Evolutionary conservation across 805 yeast species (phyloP), one percentile per base, ranked within the genome.

Genomic region (Wickerhamiella occidentalis): DNA sequence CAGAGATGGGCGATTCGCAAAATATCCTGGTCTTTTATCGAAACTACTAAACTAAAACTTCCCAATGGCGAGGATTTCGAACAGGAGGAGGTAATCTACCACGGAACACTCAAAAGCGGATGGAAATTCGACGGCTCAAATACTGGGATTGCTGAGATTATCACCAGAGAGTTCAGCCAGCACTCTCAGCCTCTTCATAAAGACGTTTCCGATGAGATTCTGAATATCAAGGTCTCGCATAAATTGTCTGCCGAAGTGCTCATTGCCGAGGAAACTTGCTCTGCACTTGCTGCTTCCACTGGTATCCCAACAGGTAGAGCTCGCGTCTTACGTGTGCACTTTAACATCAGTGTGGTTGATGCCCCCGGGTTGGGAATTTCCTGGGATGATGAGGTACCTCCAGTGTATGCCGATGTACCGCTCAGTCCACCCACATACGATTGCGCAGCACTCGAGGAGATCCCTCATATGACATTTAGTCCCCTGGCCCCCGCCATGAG

Each of bases 351-450:
- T 2, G 66, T 92, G 19, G 83, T 95, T 2, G 97, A 88, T 62
- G 72, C 97, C 52, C 82, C 95, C 0, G 99, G 99, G 0, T 71
- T 92, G 38, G 98, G 98, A 3, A 85, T 92, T 26, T 83, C 96
- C 0, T 92, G 98, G 97, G 96, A 90, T 65, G 96, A 90, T 61
- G 98, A 92, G 65, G 97, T 94, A 15, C 99, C 99, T 1, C 99
- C 99, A 1, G 83, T 87, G 18, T 92, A 92, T 60, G 85, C 78
- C 48, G 90, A 86, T 56, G 87, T 92, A 18, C 78, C 94, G 0
- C 70, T 85, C 40, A 78, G 88, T 19, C 98, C 98, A 0, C 98
- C 98, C 1, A 77, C 79, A 2, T 90, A 92, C 64, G 72, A 67
- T 35, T 53, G 52, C 13, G 61, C 64, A 12, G 44, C 54, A 8